phyloP scores from a whole-genome alignment of 2,329 filamentous ascomycete species.

The Ophiostoma triangulosporum region DNA sequence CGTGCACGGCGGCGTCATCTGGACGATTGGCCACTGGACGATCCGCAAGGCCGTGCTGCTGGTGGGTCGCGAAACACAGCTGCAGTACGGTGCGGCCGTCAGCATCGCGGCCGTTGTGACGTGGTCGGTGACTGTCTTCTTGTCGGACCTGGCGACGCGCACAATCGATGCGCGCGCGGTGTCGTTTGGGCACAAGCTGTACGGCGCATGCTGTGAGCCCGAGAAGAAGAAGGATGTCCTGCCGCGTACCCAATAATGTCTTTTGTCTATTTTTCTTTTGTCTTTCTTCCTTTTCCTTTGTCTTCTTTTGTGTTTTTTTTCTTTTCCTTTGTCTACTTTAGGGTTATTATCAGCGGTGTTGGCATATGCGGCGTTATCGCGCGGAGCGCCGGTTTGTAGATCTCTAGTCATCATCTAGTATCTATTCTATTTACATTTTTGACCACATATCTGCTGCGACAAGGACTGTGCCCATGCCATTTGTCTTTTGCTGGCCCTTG shows the following conservation, averaged over 20 bases:
- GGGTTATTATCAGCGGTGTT: conserved; percentile 1
- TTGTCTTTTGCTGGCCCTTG: no score
- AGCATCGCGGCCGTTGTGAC: conserved; percentile 31
- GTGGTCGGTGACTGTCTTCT: conserved; percentile 38
- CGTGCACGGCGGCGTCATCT: conserved; percentile 43
- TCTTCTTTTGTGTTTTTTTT: background rate
- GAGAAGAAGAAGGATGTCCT: background rate
- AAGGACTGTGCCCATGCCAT: no score
- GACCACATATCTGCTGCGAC: no score
- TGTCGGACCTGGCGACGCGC: conserved; percentile 43
- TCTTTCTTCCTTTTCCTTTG: background rate
- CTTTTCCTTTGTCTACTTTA: background rate
- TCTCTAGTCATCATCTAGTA: no score
- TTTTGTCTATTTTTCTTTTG: background rate
- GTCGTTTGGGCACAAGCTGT: conserved; percentile 41
- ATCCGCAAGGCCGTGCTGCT: conserved; percentile 15
- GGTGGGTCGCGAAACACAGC: conserved; percentile 30
- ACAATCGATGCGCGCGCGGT: conserved; percentile 42
- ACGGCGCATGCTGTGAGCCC: conserved; percentile 20
- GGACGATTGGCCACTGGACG: conserved; percentile 33
- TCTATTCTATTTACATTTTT: no score
- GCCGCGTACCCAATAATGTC: background rate
- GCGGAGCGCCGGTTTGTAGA: background rate
- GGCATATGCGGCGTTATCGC: background rate
- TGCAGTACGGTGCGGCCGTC: conserved; percentile 33